These are phyloP conservation scores for Rhexocercosporidium sp. DNA, from an alignment of 2,329 filamentous ascomycete species.

Conservation along the genomic window DNA sequence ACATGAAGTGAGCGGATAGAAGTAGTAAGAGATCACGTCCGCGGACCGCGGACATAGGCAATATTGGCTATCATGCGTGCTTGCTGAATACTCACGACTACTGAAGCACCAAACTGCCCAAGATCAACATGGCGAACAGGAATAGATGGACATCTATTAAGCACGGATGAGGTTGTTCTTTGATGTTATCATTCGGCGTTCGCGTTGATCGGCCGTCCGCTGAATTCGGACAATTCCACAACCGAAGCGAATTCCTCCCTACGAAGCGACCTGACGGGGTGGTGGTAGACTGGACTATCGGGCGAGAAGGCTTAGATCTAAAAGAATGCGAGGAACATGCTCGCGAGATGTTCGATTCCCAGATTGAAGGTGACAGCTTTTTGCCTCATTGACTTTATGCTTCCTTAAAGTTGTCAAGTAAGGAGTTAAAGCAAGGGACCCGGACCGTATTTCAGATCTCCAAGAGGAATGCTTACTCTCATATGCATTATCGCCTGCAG, in stretches of 20 bases:
- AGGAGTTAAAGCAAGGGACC: neutral
- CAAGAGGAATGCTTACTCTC: slow-evolving; percentile 1
- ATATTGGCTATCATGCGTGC: no score
- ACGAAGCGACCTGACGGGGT: neutral
- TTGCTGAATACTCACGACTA: neutral
- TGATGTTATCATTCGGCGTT: no score
- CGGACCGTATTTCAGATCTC: neutral
- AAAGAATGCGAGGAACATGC: neutral
- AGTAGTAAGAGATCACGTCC: neutral
- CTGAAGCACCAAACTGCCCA: neutral
- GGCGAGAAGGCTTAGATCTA: neutral
- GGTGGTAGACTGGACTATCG: neutral
- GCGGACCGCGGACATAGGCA: no score
- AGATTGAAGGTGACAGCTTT: neutral
- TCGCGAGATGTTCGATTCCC: neutral
- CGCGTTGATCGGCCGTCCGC: neutral
- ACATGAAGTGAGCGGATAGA: neutral
- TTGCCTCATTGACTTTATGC: neutral
- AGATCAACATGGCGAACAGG: neutral
- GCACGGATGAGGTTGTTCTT: no score
- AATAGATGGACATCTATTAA: no score
- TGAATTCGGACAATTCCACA: neutral
- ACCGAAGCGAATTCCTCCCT: neutral
- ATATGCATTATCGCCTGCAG: slow-evolving; percentile 17
- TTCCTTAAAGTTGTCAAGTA: neutral